Evolutionary conservation across 139 green algal genomes (phyloP), one percentile per base, ranked within the genome.

Genomic region (Micractinium sp.): DNA sequence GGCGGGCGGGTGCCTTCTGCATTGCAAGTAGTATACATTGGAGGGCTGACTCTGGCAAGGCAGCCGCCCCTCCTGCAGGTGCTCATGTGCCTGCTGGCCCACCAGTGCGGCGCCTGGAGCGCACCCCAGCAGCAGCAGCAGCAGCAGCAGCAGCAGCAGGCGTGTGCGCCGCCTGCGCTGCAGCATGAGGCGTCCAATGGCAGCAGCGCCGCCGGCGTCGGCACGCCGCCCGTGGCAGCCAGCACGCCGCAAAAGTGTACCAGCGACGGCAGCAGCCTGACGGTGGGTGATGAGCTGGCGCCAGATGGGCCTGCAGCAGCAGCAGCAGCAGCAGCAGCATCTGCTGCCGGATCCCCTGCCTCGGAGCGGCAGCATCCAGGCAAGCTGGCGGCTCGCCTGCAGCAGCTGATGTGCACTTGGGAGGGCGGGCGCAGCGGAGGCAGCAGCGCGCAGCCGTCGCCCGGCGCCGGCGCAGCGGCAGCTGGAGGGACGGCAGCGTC

Each of bases 41-140:
- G n/a, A n/a, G n/a, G n/a, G n/a, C n/a, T n/a, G n/a, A n/a, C n/a
- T n/a, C n/a, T n/a, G n/a, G n/a, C n/a, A n/a, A n/a, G n/a, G n/a
- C n/a, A n/a, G n/a, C n/a, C n/a, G n/a, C n/a, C n/a, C n/a, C n/a
- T n/a, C 56, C 41, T 84, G 75, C 86, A 85, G 86, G 77, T 83
- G 15, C 31, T 90, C 61, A 81, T 90, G 76, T 85, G 77, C 77
- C 69, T 88, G 84, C 69, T 88, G 69, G 84, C 69, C 22, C 39
- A 27, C 41, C 29, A 41, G 73, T 36, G n/a, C 53, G 35, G n/a
- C 85, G 27, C 71, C 53, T 38, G 23, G n/a, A 39, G 71, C 33
- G 41, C 29, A 2, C 15, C 16, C 3, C 73, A 67, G 85, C 33
- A 63, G 75, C 85, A 77, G 53, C 27, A 38, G 27, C 14, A 67